Conservation (phyloP, 2,329 filamentous ascomycete species). For the Eurotiales sp. region DNA sequence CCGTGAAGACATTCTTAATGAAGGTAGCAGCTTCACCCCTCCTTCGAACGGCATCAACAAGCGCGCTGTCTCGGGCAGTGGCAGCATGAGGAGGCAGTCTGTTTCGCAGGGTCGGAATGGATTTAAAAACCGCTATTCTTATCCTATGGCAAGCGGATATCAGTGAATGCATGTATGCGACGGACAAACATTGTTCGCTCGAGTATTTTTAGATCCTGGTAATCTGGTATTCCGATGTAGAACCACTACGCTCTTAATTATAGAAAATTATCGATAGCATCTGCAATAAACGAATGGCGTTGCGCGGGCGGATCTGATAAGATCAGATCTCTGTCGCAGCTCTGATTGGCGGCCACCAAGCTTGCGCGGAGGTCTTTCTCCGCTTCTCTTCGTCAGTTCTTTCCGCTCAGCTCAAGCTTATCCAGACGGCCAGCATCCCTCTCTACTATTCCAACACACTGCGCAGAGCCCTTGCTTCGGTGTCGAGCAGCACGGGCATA, state of each 20-base stretch:
- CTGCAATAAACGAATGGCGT: no score
- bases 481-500: no score
- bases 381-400: neutral
- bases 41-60: slow-evolving; percentile 3
- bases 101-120: slow-evolving; percentile 9
- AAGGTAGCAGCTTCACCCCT: no score
- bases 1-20: neutral
- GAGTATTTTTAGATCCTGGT: no score
- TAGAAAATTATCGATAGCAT: no score
- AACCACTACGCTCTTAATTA: no score
- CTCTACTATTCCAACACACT: no score
- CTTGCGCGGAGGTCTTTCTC: slow-evolving; percentile 10
- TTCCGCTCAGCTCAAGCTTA: no score
- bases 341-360: slow-evolving; percentile 6
- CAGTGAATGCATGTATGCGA: neutral
- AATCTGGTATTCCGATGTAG: no score
- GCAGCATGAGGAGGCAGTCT: neutral
- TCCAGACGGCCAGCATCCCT: no score
- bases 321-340: neutral
- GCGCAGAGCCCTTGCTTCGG: no score
- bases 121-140: slow-evolving; percentile 13
- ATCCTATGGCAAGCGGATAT: slow-evolving; percentile 4
- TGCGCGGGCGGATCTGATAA: slow-evolving; percentile 8
- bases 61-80: neutral
- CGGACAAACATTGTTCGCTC: no score